Percentiles rank a stretch among this genome's conserved stretches.
phyloP scores from a whole-genome alignment of 73 alveolate genomes.

The Tetrahymena malaccensis region DNA sequence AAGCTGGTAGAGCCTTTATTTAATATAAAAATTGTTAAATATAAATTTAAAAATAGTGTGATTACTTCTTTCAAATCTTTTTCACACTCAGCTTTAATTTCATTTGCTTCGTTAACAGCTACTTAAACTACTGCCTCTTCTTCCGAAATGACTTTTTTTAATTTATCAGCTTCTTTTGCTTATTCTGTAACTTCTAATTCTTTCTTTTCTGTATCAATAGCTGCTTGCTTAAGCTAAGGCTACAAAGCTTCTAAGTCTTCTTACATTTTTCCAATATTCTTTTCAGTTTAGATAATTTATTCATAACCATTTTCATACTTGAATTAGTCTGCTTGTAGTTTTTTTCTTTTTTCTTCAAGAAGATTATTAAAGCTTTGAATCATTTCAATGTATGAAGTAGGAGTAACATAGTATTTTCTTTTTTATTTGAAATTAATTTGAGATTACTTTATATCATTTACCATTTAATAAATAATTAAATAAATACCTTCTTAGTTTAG shows the following conservation, averaged over 20 bases:
- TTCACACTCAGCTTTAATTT: slow-evolving; percentile 80
- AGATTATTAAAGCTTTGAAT: slow-evolving; percentile 73
- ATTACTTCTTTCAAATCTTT: slow-evolving; percentile 74
- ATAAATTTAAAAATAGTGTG: background rate
- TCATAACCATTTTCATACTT: slow-evolving; percentile 78
- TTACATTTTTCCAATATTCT: slow-evolving; percentile 74
- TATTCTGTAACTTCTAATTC: slow-evolving; percentile 46
- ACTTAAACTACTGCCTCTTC: slow-evolving; percentile 58
- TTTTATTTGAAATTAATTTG: background rate
- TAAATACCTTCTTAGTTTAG: slow-evolving; percentile 39
- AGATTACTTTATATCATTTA: background rate
- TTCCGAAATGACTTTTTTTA: slow-evolving; percentile 56
- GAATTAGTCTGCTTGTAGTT: slow-evolving; percentile 55
- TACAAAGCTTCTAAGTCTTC: slow-evolving; percentile 54
- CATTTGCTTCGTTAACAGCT: slow-evolving; percentile 28
- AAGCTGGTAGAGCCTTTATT: background rate
- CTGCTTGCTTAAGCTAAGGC: slow-evolving; percentile 59
- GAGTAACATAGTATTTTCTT: slow-evolving; percentile 67
- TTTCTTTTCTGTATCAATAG: slow-evolving; percentile 52
- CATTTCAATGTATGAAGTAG: slow-evolving; percentile 81
- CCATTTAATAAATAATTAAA: background rate
- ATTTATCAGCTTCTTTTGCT: slow-evolving; percentile 62
- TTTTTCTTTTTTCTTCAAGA: slow-evolving; percentile 55
- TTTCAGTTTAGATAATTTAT: slow-evolving; percentile 63
- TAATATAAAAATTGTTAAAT: background rate